A percentile compares a stretch with the other conserved stretches of the same genome.
phyloP scores from a whole-genome alignment of 495 filamentous ascomycete genomes.

The Pyronema omphalodes region DNA sequence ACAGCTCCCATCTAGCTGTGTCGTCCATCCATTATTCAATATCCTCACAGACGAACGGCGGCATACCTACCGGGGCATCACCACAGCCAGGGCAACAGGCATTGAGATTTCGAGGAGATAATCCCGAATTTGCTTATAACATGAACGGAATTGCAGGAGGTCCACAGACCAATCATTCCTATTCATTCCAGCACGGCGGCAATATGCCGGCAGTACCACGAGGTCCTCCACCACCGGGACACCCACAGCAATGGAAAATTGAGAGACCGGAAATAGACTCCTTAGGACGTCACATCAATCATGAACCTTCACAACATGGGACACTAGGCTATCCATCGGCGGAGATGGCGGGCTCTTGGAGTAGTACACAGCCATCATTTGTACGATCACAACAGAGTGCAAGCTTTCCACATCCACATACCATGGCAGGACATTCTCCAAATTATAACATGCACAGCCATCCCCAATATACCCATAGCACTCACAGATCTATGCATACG shows the following conservation, averaged over 20 bases:
- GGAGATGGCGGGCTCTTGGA: background rate
- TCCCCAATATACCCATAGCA: conserved; percentile 4
- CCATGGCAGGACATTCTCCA: conserved; percentile 12
- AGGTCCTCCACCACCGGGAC: background rate
- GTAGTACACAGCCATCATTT: background rate
- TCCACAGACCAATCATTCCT: background rate
- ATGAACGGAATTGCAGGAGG: conserved; percentile 6
- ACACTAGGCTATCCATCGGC: background rate
- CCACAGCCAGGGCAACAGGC: background rate
- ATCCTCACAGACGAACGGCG: background rate
- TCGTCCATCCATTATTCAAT: conserved; percentile 2
- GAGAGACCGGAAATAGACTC: too few relatives aligned
- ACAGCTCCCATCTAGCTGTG: background rate
- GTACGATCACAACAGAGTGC: background rate
- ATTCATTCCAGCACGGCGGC: background rate
- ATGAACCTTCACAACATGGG: background rate
- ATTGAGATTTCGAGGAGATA: conserved; percentile 1
- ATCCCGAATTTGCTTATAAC: background rate
- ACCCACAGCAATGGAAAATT: too few relatives aligned
- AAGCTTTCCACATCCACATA: conserved; percentile 6
- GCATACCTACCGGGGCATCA: background rate
- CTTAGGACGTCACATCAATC: background rate
- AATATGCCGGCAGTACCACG: background rate
- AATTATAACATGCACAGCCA: conserved; percentile 11
- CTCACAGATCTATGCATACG: conserved; percentile 19